phyloP scores from a whole-genome alignment of 2,329 filamentous ascomycete genomes.

The Fusarium illudens region DNA sequence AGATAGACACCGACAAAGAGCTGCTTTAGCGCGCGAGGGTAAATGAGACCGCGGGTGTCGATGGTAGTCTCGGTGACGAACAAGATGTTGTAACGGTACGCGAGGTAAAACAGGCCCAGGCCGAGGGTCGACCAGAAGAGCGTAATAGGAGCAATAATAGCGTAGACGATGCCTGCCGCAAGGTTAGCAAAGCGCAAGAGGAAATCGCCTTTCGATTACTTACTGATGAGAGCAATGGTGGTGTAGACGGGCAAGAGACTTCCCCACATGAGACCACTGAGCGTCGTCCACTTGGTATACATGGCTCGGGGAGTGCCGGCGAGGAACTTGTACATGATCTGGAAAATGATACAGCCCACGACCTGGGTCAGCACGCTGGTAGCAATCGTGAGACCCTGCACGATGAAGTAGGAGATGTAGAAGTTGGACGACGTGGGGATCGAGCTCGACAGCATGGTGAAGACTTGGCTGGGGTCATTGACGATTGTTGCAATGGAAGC shows the following conservation, averaged over 20 bases:
- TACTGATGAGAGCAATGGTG: constrained; percentile 75
- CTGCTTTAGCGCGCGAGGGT: constrained; percentile 88
- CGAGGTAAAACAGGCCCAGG: constrained; percentile 80
- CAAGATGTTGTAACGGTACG: constrained; percentile 86
- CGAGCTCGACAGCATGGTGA: constrained; percentile 72
- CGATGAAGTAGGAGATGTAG: constrained; percentile 88
- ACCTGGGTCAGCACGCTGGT: constrained; percentile 76
- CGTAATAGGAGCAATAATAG: constrained; percentile 84
- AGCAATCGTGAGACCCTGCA: constrained; percentile 84
- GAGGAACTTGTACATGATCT: constrained; percentile 73
- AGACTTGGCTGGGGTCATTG: constrained; percentile 66
- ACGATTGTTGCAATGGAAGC: constrained; percentile 71
- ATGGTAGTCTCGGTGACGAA: constrained; percentile 81
- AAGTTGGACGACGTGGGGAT: constrained; percentile 90
- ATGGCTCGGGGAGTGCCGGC: constrained; percentile 81
- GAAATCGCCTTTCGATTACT: constrained; percentile 24
- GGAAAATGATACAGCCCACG: constrained; percentile 71
- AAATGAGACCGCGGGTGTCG: constrained; percentile 89
- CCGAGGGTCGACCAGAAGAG: constrained; percentile 82
- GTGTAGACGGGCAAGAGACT: constrained; percentile 79
- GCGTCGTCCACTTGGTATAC: constrained; percentile 75
- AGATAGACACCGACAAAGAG: constrained; percentile 84
- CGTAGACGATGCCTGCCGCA: constrained; percentile 72
- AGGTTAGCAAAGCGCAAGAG: constrained; percentile 28
- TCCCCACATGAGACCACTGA: constrained; percentile 79